Conservation (phyloP, 2,329 filamentous ascomycete species). For the Biscogniauxia mediterranea region DNA sequence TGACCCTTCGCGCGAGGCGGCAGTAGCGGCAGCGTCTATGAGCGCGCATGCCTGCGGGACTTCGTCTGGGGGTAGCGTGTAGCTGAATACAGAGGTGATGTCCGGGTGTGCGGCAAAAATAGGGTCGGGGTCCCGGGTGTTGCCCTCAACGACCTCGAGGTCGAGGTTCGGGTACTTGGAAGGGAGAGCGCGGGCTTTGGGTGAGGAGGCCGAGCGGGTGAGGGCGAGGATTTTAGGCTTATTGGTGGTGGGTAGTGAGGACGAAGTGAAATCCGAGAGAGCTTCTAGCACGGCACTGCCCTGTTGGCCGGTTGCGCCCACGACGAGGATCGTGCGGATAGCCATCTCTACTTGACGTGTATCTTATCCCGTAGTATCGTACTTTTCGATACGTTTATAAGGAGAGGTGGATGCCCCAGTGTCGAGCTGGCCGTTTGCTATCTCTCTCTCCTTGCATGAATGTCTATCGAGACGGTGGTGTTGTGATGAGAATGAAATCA, state of each 20-base stretch:
- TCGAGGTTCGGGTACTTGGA: slow-evolving; percentile 22
- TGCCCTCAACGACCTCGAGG: slow-evolving; percentile 35
- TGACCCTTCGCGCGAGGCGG: slow-evolving; percentile 42
- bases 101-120: slow-evolving; percentile 34
- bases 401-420: background rate
- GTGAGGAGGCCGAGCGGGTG: slow-evolving; percentile 25
- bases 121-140: slow-evolving; percentile 30
- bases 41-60: slow-evolving; percentile 35
- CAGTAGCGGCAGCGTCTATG: slow-evolving; percentile 31
- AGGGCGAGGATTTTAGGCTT: slow-evolving; percentile 33
- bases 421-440: background rate
- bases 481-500: too few relatives aligned
- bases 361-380: background rate
- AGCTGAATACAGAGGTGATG: slow-evolving; percentile 34
- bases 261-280: slow-evolving; percentile 17
- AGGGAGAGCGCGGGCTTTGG: slow-evolving; percentile 32
- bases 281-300: slow-evolving; percentile 32
- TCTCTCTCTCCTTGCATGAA: too few relatives aligned
- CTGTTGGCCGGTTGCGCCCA: slow-evolving; percentile 39
- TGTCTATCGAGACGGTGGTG: too few relatives aligned
- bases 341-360: slow-evolving; percentile 14
- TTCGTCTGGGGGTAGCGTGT: slow-evolving; percentile 34
- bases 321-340: slow-evolving; percentile 31
- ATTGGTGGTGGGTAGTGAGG: slow-evolving; percentile 22
- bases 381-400: background rate